phyloP scores from a whole-genome alignment of 2,329 filamentous ascomycete genomes.

The Colletotrichum aenigma region DNA sequence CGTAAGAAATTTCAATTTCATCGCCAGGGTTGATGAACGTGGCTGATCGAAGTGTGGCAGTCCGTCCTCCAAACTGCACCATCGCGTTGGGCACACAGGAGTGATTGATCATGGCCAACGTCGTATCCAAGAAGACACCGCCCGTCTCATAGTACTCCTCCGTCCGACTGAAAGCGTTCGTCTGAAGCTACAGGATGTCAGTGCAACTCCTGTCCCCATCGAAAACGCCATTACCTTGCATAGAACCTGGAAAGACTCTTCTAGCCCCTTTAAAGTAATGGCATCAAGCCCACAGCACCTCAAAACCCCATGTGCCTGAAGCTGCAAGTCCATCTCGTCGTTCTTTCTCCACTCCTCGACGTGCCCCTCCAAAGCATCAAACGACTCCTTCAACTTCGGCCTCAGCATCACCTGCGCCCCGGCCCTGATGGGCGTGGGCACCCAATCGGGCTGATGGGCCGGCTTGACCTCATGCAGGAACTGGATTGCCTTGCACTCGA shows the following conservation, averaged over 20 bases:
- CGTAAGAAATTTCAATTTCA: constrained; percentile 67
- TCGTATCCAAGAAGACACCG: constrained; percentile 61
- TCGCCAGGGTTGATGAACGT: constrained; percentile 53
- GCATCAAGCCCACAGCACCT: constrained; percentile 27
- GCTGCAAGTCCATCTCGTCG: constrained; percentile 51
- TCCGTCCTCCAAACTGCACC: constrained; percentile 58
- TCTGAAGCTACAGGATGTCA: constrained; percentile 52
- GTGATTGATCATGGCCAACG: constrained; percentile 65
- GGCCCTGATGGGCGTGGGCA: constrained; percentile 62
- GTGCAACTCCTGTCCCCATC: not conserved
- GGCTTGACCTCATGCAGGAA: constrained; percentile 37
- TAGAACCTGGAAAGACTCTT: constrained; percentile 45
- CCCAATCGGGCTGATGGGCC: constrained; percentile 28
- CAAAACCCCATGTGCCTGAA: constrained; percentile 44
- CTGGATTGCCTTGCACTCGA: constrained; percentile 55
- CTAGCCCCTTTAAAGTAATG: constrained; percentile 45
- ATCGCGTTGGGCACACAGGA: constrained; percentile 65
- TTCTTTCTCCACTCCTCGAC: constrained; percentile 38
- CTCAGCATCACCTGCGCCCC: constrained; percentile 55
- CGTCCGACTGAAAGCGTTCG: constrained; percentile 64
- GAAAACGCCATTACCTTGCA: constrained; percentile 52
- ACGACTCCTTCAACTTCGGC: constrained; percentile 32
- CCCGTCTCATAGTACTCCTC: constrained; percentile 52
- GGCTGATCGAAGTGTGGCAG: constrained; percentile 55
- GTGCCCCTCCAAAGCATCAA: constrained; percentile 52